Percentiles rank a stretch among this genome's conserved stretches.
These are phyloP conservation scores for Vitis rupestris DNA, from an alignment of 164 flowering plant species.

Conservation along the genomic window DNA sequence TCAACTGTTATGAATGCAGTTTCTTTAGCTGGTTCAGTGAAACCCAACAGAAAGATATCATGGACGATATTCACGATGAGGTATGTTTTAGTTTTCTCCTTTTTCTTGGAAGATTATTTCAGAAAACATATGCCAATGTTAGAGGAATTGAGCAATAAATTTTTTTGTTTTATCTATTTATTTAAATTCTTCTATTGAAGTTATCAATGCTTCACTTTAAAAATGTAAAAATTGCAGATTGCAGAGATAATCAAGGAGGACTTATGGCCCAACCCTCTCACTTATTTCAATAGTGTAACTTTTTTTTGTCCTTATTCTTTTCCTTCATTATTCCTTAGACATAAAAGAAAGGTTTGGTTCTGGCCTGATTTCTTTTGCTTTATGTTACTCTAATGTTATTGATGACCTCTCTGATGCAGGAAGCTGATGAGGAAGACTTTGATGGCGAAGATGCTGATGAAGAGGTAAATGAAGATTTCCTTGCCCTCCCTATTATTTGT, in stretches of 20 bases:
- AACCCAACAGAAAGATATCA: conserved; percentile 33
- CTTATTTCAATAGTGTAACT: conserved; percentile 73
- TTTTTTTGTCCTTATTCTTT: neutral
- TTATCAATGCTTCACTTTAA: neutral
- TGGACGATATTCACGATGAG: conserved; percentile 63
- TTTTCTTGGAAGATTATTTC: neutral
- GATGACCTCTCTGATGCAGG: conserved; percentile 34
- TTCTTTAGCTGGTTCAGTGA: conserved; percentile 82
- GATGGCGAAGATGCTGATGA: conserved; percentile 58
- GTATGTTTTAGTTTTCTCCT: conserved; percentile 27
- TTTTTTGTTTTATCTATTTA: neutral
- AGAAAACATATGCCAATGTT: neutral
- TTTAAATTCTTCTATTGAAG: neutral
- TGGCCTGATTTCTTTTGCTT: neutral
- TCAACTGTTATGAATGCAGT: conserved; percentile 35
- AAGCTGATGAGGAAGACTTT: conserved; percentile 66
- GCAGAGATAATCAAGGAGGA: conserved; percentile 87
- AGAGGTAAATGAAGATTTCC: conserved; percentile 29
- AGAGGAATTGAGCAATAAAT: neutral
- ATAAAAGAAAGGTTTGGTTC: neutral
- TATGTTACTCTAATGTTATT: neutral
- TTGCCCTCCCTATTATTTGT: neutral
- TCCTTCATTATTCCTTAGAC: neutral
- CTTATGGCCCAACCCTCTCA: conserved; percentile 87
- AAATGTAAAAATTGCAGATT: conserved; percentile 38